phyloP scores from a whole-genome alignment of 2,329 filamentous ascomycete species.

The Cryphonectria japonica region DNA sequence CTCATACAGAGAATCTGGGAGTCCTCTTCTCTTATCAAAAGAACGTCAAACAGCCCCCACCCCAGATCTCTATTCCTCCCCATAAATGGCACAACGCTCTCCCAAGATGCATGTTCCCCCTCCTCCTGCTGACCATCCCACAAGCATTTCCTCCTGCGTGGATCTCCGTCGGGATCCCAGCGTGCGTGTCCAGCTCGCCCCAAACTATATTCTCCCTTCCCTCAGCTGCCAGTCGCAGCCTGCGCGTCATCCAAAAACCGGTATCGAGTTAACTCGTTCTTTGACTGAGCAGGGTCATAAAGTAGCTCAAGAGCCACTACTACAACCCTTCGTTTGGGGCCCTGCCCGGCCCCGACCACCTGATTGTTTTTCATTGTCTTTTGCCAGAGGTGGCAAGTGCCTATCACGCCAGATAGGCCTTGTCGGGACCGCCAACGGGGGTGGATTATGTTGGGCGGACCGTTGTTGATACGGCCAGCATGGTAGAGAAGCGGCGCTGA shows the following conservation, averaged over 20 bases:
- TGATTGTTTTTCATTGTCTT: neutral
- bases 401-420: constrained; percentile 13
- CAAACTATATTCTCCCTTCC: constrained; percentile 5
- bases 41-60: constrained; percentile 10
- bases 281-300: constrained; percentile 8
- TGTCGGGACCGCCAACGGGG: constrained; percentile 19
- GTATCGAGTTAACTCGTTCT: neutral
- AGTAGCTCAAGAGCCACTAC: constrained; percentile 4
- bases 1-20: neutral
- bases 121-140: neutral
- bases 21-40: neutral
- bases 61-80: neutral
- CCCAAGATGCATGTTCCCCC: constrained; percentile 14
- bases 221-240: constrained; percentile 2
- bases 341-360: constrained; percentile 5
- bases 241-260: constrained; percentile 3
- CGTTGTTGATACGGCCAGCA: constrained; percentile 8
- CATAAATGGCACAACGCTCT: constrained; percentile 21
- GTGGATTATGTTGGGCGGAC: constrained; percentile 17
- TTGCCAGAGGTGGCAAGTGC: neutral
- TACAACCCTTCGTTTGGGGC: neutral
- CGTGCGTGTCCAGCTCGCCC: neutral
- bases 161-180: neutral
- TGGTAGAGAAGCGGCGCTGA: constrained; percentile 25
- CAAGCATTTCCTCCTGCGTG: constrained; percentile 7